Conservation (phyloP, 176 grass and related monocot species). For the Musa acuminata region DNA sequence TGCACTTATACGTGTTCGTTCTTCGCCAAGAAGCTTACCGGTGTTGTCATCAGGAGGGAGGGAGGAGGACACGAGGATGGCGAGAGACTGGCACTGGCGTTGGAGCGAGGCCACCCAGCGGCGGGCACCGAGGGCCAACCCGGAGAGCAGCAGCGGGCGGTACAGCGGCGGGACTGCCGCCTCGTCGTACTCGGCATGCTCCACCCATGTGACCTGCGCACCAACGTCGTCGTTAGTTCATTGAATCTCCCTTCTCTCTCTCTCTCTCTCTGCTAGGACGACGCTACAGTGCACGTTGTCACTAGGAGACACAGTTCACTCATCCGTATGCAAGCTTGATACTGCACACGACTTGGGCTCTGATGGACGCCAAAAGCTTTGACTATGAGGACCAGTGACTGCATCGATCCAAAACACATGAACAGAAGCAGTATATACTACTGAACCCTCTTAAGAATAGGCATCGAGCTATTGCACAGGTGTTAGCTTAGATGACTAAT, state of each 20-base stretch:
- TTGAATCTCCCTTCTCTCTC: constrained; percentile 33
- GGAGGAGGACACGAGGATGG: constrained; percentile 61
- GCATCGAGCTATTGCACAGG: too few species aligned
- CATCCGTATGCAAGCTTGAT: too few species aligned
- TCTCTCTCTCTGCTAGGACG: background rate
- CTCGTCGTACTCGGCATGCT: constrained; percentile 85
- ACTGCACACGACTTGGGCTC: too few species aligned
- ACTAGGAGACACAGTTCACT: background rate
- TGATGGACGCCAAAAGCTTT: too few species aligned
- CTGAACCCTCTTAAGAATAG: too few species aligned
- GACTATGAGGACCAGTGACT: too few species aligned
- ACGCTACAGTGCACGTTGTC: background rate
- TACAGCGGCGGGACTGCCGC: constrained; percentile 65
- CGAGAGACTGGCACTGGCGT: constrained; percentile 44
- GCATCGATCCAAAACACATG: too few species aligned
- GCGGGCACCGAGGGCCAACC: constrained; percentile 63
- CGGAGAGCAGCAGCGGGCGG: constrained; percentile 47
- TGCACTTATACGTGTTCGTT: background rate
- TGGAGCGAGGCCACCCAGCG: constrained; percentile 74
- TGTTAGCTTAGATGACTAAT: too few species aligned
- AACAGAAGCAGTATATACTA: too few species aligned
- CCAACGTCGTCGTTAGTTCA: constrained; percentile 39
- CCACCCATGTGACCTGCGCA: constrained; percentile 84
- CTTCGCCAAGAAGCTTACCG: background rate
- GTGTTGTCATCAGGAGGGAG: constrained; percentile 15